phyloP scores from a whole-genome alignment of 345 rosid species.

The Brassica napus region Da-Ae NC_063450.1:40580001-40580500 shows the following conservation, averaged over 20 bases:
- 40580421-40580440: conserved; percentile 22
- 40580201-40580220: conserved; percentile 96
- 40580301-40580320: not conserved
- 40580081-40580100: conserved; percentile 8
- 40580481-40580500: conserved; percentile 50
- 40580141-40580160: conserved; percentile 98
- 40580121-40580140: conserved; percentile 71
- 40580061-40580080: not conserved
- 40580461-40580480: conserved; percentile 13
- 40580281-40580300: conserved; percentile 10
- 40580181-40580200: conserved; percentile 97
- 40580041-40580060: conserved; percentile 87
- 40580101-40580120: conserved; percentile 7
- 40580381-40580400: conserved; percentile 10
- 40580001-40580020: conserved; percentile 88
- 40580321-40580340: conserved; percentile 7
- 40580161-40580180: conserved; percentile 98
- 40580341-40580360: conserved; percentile 8
- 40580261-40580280: conserved; percentile 64
- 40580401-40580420: not conserved
- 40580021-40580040: conserved; percentile 99
- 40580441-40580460: conserved; percentile 2
- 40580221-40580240: conserved; percentile 91
- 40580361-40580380: conserved; percentile 17
- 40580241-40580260: conserved; percentile 78